Percentiles rank a stretch among this genome's conserved stretches.
Conservation (phyloP, 2,329 filamentous ascomycete species). For the Alternaria alternata region DNA sequence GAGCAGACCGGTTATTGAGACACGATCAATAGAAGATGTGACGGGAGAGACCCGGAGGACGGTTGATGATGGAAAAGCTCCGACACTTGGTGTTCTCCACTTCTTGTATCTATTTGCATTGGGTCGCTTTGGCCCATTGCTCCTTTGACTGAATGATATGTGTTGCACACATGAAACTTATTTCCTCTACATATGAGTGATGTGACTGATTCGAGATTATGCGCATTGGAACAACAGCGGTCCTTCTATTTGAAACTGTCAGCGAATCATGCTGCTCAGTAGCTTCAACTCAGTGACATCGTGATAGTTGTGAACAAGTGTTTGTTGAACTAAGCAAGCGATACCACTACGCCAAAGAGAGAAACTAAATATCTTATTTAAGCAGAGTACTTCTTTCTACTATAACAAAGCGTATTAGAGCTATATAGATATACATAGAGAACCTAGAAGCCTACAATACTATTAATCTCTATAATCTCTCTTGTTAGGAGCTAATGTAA, state of each 20-base stretch:
- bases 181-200: background rate
- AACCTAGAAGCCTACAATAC: too few relatives aligned
- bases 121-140: constrained; percentile 4
- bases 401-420: too few relatives aligned
- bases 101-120: constrained; percentile 28
- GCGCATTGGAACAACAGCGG: background rate
- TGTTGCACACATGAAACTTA: constrained; percentile 6
- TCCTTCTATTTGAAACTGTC: too few relatives aligned
- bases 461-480: accelerated
- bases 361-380: too few relatives aligned
- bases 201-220: background rate
- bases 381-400: too few relatives aligned
- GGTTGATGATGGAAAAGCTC: background rate
- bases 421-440: too few relatives aligned
- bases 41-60: background rate
- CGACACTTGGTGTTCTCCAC: constrained; percentile 15
- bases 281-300: too few relatives aligned
- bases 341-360: too few relatives aligned
- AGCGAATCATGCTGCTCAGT: too few relatives aligned
- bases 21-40: background rate
- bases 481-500: too few relatives aligned
- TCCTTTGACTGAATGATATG: constrained; percentile 15
- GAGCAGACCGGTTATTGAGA: background rate
- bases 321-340: too few relatives aligned
- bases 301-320: too few relatives aligned